A percentile compares a stretch with the other conserved stretches of the same genome.
Evolutionary conservation across 495 filamentous ascomycete genomes (phyloP).

Genomic region (Sordaria brevicollis): DNA sequence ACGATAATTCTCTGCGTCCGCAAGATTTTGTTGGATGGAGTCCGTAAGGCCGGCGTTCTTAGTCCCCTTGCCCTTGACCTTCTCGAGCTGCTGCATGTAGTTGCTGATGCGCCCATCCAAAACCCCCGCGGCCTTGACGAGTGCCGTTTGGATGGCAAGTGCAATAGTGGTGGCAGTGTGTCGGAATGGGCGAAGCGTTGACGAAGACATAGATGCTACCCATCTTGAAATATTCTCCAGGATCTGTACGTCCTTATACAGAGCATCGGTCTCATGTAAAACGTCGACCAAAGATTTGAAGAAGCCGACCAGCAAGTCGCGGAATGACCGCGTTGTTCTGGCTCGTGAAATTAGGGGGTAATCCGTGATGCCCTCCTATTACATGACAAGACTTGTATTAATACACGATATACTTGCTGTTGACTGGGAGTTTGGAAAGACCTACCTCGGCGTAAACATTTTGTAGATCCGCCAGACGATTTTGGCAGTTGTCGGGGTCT

Average conservation of each 20-base stretch:
- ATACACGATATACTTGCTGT: neutral
- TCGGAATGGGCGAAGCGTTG: slow-evolving; percentile 72
- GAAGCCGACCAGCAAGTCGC: slow-evolving; percentile 64
- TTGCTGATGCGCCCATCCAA: slow-evolving; percentile 57
- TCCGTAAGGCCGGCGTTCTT: slow-evolving; percentile 45
- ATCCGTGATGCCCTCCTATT: slow-evolving; percentile 63
- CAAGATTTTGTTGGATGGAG: slow-evolving; percentile 54
- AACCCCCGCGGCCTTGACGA: slow-evolving; percentile 62
- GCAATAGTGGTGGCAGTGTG: slow-evolving; percentile 83
- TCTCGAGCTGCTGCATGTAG: slow-evolving; percentile 69
- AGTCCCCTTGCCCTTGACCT: slow-evolving; percentile 65
- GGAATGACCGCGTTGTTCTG: slow-evolving; percentile 63
- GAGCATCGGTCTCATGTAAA: slow-evolving; percentile 59
- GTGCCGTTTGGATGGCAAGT: slow-evolving; percentile 58
- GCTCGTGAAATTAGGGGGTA: slow-evolving; percentile 85
- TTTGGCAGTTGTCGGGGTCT: slow-evolving; percentile 71
- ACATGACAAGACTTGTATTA: slow-evolving; percentile 18
- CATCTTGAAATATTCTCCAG: slow-evolving; percentile 80
- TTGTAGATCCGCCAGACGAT: slow-evolving; percentile 63
- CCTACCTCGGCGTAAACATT: slow-evolving; percentile 63
- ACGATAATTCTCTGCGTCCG: slow-evolving; percentile 54
- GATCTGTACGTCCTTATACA: slow-evolving; percentile 65
- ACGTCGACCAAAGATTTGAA: slow-evolving; percentile 61
- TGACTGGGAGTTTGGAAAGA: neutral
- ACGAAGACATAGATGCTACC: slow-evolving; percentile 78